Conservation (phyloP, 257 asterid genomes). For the Nicotiana benthamiana region DNA sequence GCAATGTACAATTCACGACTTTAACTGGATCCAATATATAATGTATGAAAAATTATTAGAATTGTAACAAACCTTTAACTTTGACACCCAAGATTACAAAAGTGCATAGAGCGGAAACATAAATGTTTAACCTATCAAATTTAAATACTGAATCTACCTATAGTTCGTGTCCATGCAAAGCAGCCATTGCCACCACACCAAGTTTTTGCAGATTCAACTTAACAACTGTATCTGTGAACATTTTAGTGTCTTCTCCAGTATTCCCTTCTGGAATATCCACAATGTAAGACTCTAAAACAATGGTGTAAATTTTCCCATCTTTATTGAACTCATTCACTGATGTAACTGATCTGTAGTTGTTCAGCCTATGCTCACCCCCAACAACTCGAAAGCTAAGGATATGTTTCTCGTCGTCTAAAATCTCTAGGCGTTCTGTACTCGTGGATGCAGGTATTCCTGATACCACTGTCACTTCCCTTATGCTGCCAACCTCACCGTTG, state of each 20-base stretch:
- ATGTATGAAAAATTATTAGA: neutral
- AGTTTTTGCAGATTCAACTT: constrained; percentile 76
- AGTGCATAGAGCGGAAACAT: neutral
- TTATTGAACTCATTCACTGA: constrained; percentile 50
- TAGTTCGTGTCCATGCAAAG: constrained; percentile 31
- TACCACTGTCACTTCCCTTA: constrained; percentile 76
- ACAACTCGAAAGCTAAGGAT: constrained; percentile 72
- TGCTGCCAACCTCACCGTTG: constrained; percentile 79
- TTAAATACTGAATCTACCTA: neutral
- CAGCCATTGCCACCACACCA: constrained; percentile 54
- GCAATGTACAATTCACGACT: too few relatives aligned
- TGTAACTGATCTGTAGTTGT: constrained; percentile 68
- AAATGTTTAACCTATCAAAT: neutral
- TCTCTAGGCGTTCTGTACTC: constrained; percentile 82
- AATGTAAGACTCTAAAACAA: constrained; percentile 71
- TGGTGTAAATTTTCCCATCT: constrained; percentile 31
- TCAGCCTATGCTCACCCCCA: constrained; percentile 85
- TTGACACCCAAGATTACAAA: neutral
- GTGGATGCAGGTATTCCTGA: constrained; percentile 92
- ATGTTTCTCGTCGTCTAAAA: constrained; percentile 60
- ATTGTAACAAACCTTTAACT: neutral
- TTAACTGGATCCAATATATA: neutral
- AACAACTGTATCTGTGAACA: constrained; percentile 87
- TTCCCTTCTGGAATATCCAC: constrained; percentile 90
- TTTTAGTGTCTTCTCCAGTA: constrained; percentile 73